phyloP scores from a whole-genome alignment of 768 basidiomycete species.

The Russula emetica region DNA sequence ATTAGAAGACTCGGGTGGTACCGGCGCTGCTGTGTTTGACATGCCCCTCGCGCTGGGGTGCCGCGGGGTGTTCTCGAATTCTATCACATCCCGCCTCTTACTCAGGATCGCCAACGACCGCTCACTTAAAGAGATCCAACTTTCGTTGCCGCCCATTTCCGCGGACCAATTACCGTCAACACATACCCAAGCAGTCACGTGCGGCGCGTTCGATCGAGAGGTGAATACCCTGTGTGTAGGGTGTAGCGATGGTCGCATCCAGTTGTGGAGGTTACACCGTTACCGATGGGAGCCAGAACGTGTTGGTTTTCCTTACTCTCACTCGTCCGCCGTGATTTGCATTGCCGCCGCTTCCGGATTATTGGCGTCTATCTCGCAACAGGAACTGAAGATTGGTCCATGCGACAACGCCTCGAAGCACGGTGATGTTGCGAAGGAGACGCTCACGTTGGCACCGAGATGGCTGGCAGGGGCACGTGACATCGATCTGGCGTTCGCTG shows the following conservation, averaged over 20 bases:
- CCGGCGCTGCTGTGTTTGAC: background rate
- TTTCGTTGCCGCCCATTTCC: constrained; percentile 3
- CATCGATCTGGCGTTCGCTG: constrained; percentile 9
- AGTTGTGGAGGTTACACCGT: constrained; percentile 9
- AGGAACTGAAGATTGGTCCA: constrained; percentile 19
- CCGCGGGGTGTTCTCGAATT: background rate
- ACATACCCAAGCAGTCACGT: background rate
- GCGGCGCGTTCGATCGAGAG: constrained; percentile 11
- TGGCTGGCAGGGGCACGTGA: constrained; percentile 13
- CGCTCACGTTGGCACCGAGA: constrained; percentile 6
- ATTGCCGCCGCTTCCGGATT: constrained; percentile 7
- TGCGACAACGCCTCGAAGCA: constrained; percentile 1
- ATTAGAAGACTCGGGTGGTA: background rate
- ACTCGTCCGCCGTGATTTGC: constrained; percentile 13
- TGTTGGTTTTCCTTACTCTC: constrained; percentile 1
- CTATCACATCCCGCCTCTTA: constrained; percentile 15
- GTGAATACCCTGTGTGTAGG: constrained; percentile 15
- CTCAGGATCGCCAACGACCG: constrained; percentile 12
- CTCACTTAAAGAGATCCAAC: constrained; percentile 13
- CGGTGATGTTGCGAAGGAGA: background rate
- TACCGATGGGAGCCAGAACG: constrained; percentile 18
- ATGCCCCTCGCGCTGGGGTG: constrained; percentile 19
- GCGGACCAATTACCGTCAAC: background rate
- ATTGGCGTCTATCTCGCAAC: constrained; percentile 15
- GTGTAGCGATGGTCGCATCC: constrained; percentile 14